Conservation (phyloP, 345 rosid genomes). For the Euclidium syriacum region DNA sequence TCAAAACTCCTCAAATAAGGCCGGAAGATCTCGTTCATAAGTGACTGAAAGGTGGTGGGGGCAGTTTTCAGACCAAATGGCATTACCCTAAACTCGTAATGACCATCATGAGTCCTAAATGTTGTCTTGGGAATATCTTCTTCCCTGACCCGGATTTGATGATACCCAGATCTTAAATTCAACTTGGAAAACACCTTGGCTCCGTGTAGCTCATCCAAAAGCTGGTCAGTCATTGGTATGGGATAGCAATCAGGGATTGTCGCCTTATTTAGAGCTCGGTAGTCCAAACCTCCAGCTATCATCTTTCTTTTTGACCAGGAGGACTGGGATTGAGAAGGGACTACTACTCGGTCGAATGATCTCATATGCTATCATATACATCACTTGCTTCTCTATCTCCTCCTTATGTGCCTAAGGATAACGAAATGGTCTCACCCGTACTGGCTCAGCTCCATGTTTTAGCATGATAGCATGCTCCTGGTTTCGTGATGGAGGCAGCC, state of each 20-base stretch:
- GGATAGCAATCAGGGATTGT: background rate
- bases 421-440: background rate
- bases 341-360: background rate
- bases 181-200: background rate
- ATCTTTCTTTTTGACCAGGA: background rate
- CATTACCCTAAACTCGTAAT: background rate
- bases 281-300: background rate
- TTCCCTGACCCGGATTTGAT: background rate
- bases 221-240: background rate
- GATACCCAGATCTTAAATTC: background rate
- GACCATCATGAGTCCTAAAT: background rate
- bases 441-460: no score
- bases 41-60: background rate
- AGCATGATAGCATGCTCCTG: no score
- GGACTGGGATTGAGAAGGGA: background rate
- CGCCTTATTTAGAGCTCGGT: background rate
- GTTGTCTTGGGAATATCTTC: background rate
- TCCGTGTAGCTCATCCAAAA: background rate
- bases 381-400: background rate
- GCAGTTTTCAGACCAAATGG: background rate
- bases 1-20: background rate
- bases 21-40: background rate
- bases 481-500: no score
- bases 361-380: background rate
- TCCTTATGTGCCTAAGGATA: background rate